Conservation (phyloP, 371 early-diverging fungal species). For the Syncephalis fuscata region DNA sequence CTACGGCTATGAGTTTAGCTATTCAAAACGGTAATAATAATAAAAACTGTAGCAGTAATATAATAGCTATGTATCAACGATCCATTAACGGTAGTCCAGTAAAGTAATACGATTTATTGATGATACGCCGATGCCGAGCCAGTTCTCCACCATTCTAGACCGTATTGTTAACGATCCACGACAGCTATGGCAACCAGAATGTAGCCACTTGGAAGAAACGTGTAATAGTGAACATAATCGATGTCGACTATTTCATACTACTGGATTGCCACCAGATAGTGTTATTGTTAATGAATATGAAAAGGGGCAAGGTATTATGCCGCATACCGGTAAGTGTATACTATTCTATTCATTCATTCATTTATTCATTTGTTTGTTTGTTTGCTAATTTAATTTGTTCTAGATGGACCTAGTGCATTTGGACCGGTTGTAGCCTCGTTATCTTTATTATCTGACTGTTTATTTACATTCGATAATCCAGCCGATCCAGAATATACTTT, state of each 20-base stretch:
- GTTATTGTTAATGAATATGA: slow-evolving; percentile 56
- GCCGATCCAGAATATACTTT: slow-evolving; percentile 11
- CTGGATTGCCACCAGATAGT: slow-evolving; percentile 29
- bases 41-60: background rate
- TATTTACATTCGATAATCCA: slow-evolving; percentile 38
- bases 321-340: slow-evolving; percentile 9
- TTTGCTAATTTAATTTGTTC: background rate
- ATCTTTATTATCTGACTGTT: slow-evolving; percentile 42
- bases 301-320: slow-evolving; percentile 43
- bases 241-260: slow-evolving; percentile 22
- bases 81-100: background rate
- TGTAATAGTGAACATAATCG: slow-evolving; percentile 31
- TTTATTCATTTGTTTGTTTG: background rate
- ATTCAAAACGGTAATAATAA: slow-evolving; percentile 31
- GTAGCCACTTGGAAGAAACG: slow-evolving; percentile 20
- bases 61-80: too few species aligned
- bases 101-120: background rate
- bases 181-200: background rate
- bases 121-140: background rate
- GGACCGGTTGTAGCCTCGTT: slow-evolving; percentile 43
- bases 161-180: background rate
- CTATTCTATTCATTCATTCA: too few species aligned
- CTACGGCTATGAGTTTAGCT: slow-evolving; percentile 52
- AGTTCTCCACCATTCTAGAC: background rate
- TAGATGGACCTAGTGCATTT: slow-evolving; percentile 42